Percentiles rank a stretch among this genome's conserved stretches.
These are phyloP conservation scores for Gaeumannomyces tritici DNA, from an alignment of 2,329 filamentous ascomycete species.

Conservation along the genomic window DNA sequence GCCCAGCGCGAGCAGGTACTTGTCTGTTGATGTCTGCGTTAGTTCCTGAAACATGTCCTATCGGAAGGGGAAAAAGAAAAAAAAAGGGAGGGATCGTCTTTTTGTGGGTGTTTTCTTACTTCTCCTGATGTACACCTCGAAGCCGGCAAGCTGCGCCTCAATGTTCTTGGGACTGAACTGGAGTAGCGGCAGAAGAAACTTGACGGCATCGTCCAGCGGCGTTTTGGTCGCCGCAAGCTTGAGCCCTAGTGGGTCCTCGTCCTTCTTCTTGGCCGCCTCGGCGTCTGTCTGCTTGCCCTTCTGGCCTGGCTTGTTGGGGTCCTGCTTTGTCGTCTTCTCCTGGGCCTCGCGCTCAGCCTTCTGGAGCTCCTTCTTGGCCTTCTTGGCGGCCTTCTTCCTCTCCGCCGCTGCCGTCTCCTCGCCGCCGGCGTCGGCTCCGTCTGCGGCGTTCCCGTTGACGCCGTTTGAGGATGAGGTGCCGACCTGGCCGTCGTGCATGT, in stretches of 20 bases:
- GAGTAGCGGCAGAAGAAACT: slow-evolving; percentile 73
- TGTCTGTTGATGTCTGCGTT: slow-evolving; percentile 44
- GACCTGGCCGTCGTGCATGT: slow-evolving; percentile 63
- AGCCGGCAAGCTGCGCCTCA: slow-evolving; percentile 74
- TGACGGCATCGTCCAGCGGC: slow-evolving; percentile 77
- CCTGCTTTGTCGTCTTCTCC: slow-evolving; percentile 68
- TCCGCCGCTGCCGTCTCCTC: slow-evolving; percentile 52
- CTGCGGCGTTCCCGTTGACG: slow-evolving; percentile 50
- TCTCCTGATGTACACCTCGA: slow-evolving; percentile 79
- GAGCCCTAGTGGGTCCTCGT: slow-evolving; percentile 76
- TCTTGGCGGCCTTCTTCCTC: slow-evolving; percentile 81
- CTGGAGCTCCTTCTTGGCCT: slow-evolving; percentile 62
- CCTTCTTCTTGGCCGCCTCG: slow-evolving; percentile 66
- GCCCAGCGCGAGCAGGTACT: slow-evolving; percentile 78
- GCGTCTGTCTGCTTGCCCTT: slow-evolving; percentile 49
- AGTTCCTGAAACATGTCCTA: too few relatives aligned
- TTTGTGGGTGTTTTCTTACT: slow-evolving; percentile 42
- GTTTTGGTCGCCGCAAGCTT: slow-evolving; percentile 73
- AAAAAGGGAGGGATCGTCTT: too few relatives aligned
- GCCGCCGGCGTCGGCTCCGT: slow-evolving; percentile 31
- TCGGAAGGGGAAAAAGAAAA: too few relatives aligned
- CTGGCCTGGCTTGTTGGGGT: slow-evolving; percentile 62
- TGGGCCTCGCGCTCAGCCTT: slow-evolving; percentile 69
- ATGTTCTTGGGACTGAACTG: slow-evolving; percentile 74
- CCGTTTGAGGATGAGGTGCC: slow-evolving; percentile 45